These are phyloP conservation scores for Aspergillus sp. DNA, from an alignment of 2,329 filamentous ascomycete species.

Conservation along the genomic window DNA sequence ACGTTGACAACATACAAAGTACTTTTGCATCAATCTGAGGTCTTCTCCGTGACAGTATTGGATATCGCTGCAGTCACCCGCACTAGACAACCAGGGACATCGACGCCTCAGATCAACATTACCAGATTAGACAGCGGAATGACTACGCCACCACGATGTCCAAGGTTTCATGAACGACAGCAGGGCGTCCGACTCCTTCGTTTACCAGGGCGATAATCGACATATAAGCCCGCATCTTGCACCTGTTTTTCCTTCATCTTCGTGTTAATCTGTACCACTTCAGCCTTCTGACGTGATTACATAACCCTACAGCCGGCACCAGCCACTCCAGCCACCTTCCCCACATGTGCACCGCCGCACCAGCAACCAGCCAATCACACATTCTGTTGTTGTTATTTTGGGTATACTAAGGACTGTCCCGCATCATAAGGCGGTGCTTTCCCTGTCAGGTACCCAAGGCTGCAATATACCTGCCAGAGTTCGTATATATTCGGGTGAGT, in stretches of 20 bases:
- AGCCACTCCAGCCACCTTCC: constrained; percentile 4
- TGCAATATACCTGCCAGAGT: constrained; percentile 14
- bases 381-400: constrained; percentile 20
- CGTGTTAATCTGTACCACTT: neutral
- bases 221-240: constrained; percentile 1
- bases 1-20: too few relatives aligned
- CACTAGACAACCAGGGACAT: constrained; percentile 6
- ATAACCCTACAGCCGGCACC: neutral
- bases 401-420: constrained; percentile 10
- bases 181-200: neutral
- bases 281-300: neutral
- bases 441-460: constrained; percentile 17
- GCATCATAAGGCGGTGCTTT: neutral
- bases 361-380: constrained; percentile 17
- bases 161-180: neutral
- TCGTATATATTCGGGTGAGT: neutral
- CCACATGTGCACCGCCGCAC: constrained; percentile 12
- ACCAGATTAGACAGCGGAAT: constrained; percentile 14
- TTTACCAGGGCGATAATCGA: neutral
- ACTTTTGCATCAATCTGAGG: too few relatives aligned
- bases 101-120: constrained; percentile 1
- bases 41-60: neutral
- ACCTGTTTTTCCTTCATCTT: neutral
- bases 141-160: constrained; percentile 12
- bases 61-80: constrained; percentile 11